A percentile compares a stretch with the other conserved stretches of the same genome.
phyloP scores from a whole-genome alignment of 768 basidiomycete species.

The Dentipellis sp. region DNA sequence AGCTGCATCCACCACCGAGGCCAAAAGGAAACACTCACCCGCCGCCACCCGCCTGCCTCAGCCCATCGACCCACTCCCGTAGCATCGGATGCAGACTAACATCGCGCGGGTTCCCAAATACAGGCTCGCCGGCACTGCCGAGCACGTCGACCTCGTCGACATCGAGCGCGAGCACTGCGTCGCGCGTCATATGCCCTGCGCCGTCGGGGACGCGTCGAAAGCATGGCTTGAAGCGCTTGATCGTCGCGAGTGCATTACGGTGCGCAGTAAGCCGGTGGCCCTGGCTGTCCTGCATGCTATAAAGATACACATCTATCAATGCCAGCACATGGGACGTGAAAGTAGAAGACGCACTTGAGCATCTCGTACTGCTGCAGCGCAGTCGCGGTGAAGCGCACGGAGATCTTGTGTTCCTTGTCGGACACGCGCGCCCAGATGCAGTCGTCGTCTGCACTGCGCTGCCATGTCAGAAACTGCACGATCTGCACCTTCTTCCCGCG shows the following conservation, averaged over 20 bases:
- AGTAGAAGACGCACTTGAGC: conserved; percentile 21
- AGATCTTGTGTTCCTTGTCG: conserved; percentile 42
- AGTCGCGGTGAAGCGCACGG: conserved; percentile 44
- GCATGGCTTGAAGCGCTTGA: conserved; percentile 42
- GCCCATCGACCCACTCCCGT: conserved; percentile 43
- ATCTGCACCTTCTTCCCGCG: conserved; percentile 51
- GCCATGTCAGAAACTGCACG: conserved; percentile 47
- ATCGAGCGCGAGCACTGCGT: conserved; percentile 42
- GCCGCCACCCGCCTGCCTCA: conserved; percentile 46
- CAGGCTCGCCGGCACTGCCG: conserved; percentile 35
- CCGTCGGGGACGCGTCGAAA: conserved; percentile 44
- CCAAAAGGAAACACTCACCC: conserved; percentile 36
- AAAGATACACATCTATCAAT: neutral
- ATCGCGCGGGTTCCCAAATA: conserved; percentile 42
- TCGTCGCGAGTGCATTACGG: conserved; percentile 35
- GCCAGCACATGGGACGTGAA: neutral
- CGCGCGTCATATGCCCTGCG: conserved; percentile 29
- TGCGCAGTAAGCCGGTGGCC: conserved; percentile 30
- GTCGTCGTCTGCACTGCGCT: conserved; percentile 26
- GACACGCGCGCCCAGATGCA: conserved; percentile 55
- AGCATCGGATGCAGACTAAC: conserved; percentile 33
- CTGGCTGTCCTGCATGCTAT: conserved; percentile 17
- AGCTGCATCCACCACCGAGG: neutral
- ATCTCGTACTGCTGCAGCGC: conserved; percentile 36
- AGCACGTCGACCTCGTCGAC: conserved; percentile 33